Base-by-base conservation (phyloP, 305 asterid genomes). In the Salvia sclarea region DNA sequence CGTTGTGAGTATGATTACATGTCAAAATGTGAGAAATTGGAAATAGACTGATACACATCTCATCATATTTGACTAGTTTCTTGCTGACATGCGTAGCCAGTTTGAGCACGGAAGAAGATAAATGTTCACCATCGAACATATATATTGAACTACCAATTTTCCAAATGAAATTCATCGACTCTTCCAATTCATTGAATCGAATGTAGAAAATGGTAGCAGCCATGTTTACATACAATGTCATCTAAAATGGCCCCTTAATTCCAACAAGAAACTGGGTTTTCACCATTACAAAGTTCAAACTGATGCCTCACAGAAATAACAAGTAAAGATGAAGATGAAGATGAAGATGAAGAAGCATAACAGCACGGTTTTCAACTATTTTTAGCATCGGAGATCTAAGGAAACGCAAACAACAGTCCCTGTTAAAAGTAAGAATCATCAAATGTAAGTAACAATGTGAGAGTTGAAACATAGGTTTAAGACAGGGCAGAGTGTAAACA, bases 401-500 rank as follows among this genome's bases (percentile, higher is more conserved):
- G 44, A 38, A 11, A 38, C 11, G 44, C n/a, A 3, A 38, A 38
- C n/a, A 10, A 38, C n/a, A 11, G 21, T 1, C 11, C 21, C 24
- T 6, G 20, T 16, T 16, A 47, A 6, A 44, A 7, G 33, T 52
- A 52, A 52, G 60, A 25, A 25, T 12, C 37, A 13, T 50, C 33
- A 53, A 3, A 53, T 12, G 25, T 1, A 6, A 44, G 28, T 13
- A 18, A 48, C 8, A 61, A 54, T 40, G 10, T 40, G 10, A 38
- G 22, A 53, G 44, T 54, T 40, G 11, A 3, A 44, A 30, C 8
- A 21, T 35, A 49, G 28, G 45, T 50, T 28, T n/a, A 24, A 50
- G 47, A 57, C 47, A 58, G 56, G 57, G 47, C 28, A 47, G 33
- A 20, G 48, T 22, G 72, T 31, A 5, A 33, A 18, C 43, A 37